phyloP scores from a whole-genome alignment of 768 basidiomycete genomes.

The Lactarius pseudohatsudake region DNA sequence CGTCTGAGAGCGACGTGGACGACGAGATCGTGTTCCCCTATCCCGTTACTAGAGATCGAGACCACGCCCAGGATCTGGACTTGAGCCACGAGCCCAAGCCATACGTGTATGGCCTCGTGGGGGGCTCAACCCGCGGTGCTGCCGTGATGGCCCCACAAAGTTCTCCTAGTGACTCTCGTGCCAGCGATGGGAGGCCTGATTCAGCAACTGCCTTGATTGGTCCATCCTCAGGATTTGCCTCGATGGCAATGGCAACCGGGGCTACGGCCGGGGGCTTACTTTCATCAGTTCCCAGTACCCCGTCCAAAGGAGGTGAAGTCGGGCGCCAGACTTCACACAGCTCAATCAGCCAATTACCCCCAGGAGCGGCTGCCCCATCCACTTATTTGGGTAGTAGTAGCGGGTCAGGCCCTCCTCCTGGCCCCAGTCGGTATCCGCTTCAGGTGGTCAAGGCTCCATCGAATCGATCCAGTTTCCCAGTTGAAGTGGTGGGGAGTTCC shows the following conservation, averaged over 20 bases:
- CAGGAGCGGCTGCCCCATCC: conserved; percentile 18
- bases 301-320: conserved; percentile 1
- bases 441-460: conserved; percentile 16
- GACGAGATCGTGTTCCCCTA: conserved; percentile 27
- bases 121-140: conserved; percentile 10
- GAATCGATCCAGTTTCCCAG: background rate
- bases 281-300: background rate
- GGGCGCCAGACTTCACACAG: conserved; percentile 4
- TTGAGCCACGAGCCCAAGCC: conserved; percentile 24
- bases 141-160: conserved; percentile 8
- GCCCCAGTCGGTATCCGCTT: conserved; percentile 11
- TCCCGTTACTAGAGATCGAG: conserved; percentile 26
- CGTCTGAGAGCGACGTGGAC: background rate
- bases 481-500: background rate
- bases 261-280: no score
- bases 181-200: conserved; percentile 12
- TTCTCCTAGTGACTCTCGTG: conserved; percentile 10
- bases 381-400: background rate
- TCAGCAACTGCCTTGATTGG: conserved; percentile 19
- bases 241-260: background rate
- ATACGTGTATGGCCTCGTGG: conserved; percentile 28
- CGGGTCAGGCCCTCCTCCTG: background rate
- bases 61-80: conserved; percentile 19
- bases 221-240: background rate
- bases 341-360: conserved; percentile 11